These are phyloP conservation scores for Citrus cavaleriei DNA, from an alignment of 345 rosid genomes.

Conservation along the genomic window DNA sequence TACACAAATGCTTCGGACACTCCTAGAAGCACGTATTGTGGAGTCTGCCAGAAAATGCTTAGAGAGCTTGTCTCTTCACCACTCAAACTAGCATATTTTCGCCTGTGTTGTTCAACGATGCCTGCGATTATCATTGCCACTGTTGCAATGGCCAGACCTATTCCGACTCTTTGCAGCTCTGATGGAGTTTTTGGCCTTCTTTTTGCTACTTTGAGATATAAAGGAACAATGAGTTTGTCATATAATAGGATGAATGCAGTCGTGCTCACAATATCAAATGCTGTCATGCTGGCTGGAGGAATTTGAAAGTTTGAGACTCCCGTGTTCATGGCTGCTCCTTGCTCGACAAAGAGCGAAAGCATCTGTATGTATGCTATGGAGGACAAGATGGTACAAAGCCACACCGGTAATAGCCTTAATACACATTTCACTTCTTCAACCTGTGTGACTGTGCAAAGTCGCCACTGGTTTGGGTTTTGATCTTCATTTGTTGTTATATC, in stretches of 20 bases:
- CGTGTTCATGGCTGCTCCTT: conserved; percentile 40
- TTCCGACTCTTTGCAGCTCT: conserved; percentile 31
- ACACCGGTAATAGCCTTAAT: conserved; percentile 32
- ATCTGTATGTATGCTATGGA: conserved; percentile 29
- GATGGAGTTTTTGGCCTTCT: conserved; percentile 20
- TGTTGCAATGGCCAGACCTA: conserved; percentile 25
- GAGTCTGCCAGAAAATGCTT: conserved; percentile 42
- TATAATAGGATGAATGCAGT: conserved; percentile 28
- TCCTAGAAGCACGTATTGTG: conserved; percentile 31
- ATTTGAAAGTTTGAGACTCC: conserved; percentile 19
- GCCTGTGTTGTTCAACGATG: conserved; percentile 29
- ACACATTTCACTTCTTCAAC: conserved; percentile 45
- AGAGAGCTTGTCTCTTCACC: conserved; percentile 23
- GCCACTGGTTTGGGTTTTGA: conserved; percentile 23
- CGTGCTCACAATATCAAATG: conserved; percentile 30
- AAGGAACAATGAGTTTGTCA: conserved; percentile 25
- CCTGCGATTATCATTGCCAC: conserved; percentile 28
- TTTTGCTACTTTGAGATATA: conserved; percentile 17
- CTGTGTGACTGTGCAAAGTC: conserved; percentile 38
- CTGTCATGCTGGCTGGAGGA: conserved; percentile 44
- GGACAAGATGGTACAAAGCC: conserved; percentile 30
- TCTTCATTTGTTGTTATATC: conserved; percentile 5
- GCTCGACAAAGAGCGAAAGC: conserved; percentile 38
- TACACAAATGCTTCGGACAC: conserved; percentile 31
- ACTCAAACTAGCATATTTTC: conserved; percentile 2